Percentiles rank a stretch among this genome's conserved stretches.
Conservation (phyloP, 169 alveolate genomes). For the Babesia sp. region DNA sequence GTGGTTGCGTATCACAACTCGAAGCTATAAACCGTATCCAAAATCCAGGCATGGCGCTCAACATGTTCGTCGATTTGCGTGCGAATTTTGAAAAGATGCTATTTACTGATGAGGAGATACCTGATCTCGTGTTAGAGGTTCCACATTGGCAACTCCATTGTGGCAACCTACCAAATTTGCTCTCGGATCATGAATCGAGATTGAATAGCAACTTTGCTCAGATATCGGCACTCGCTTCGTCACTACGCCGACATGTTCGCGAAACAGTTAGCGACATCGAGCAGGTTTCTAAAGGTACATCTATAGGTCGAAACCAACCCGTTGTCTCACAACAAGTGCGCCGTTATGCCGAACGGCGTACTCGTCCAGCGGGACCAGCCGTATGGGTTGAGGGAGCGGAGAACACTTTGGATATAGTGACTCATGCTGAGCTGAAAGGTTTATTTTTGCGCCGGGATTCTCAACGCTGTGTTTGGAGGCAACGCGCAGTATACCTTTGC, state of each 20-base stretch:
- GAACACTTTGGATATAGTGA: slow-evolving; percentile 31
- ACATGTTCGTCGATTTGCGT: slow-evolving; percentile 52
- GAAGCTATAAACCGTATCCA: slow-evolving; percentile 24
- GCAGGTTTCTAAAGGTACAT: slow-evolving; percentile 1
- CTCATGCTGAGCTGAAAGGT: slow-evolving; percentile 43
- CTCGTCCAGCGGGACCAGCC: slow-evolving; percentile 20
- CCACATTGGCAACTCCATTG: slow-evolving; percentile 67
- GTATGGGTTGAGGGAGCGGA: neutral
- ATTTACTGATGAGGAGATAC: slow-evolving; percentile 48
- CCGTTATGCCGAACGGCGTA: slow-evolving; percentile 24
- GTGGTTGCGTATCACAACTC: slow-evolving; percentile 29
- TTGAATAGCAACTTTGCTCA: slow-evolving; percentile 6
- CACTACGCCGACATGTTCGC: slow-evolving; percentile 1
- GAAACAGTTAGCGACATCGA: slow-evolving; percentile 8
- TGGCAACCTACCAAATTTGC: slow-evolving; percentile 52
- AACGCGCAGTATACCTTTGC: slow-evolving; percentile 49
- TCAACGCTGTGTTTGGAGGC: slow-evolving; percentile 37
- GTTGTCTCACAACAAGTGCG: neutral
- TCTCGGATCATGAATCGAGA: slow-evolving; percentile 37
- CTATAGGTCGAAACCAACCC: neutral
- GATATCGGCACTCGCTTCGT: slow-evolving; percentile 1
- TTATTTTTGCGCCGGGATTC: slow-evolving; percentile 54
- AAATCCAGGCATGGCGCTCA: slow-evolving; percentile 58
- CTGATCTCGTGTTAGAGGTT: slow-evolving; percentile 46
- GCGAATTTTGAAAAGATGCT: slow-evolving; percentile 43